phyloP scores from a whole-genome alignment of 2,329 filamentous ascomycete species.

The Ophiosphaerella narmari region DNA sequence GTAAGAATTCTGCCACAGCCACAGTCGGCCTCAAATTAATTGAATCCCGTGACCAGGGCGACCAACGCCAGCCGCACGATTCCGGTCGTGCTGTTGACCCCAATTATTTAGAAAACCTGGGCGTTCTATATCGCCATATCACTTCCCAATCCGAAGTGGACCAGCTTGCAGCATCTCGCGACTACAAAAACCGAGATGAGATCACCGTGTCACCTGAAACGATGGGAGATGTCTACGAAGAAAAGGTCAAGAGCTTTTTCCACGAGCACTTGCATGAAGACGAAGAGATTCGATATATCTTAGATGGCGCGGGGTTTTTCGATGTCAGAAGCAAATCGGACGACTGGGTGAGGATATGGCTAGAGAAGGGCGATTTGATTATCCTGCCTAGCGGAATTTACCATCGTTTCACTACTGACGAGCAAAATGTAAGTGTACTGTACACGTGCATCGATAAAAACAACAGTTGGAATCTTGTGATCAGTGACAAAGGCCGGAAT shows the following conservation, averaged over 20 bases:
- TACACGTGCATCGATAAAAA: not conserved
- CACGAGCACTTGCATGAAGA: conserved; percentile 96
- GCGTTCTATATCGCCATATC: conserved; percentile 78
- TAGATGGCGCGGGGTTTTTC: conserved; percentile 87
- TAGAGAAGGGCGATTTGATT: conserved; percentile 88
- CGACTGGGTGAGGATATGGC: conserved; percentile 82
- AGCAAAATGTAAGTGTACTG: conserved; percentile 74
- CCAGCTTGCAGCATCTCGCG: conserved; percentile 71
- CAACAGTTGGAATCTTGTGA: not conserved
- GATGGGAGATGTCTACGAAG: conserved; percentile 87
- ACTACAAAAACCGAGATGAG: conserved; percentile 94
- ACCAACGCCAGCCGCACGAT: conserved; percentile 90
- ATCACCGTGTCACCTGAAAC: conserved; percentile 84
- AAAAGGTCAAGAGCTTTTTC: conserved; percentile 94
- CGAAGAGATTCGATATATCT: conserved; percentile 95
- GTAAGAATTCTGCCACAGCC: conserved; percentile 45
- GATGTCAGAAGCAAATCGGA: conserved; percentile 84
- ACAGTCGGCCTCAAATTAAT: conserved; percentile 13
- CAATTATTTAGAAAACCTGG: conserved; percentile 71
- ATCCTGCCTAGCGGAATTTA: conserved; percentile 95
- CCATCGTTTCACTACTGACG: conserved; percentile 94
- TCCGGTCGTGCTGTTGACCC: conserved; percentile 72
- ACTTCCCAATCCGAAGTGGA: conserved; percentile 69
- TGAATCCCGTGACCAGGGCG: conserved; percentile 64
- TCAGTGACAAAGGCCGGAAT: not conserved